Percentiles rank a stretch among this genome's conserved stretches.
phyloP scores from a whole-genome alignment of 2,329 filamentous ascomycete genomes.

The Claviceps cyperi region DNA sequence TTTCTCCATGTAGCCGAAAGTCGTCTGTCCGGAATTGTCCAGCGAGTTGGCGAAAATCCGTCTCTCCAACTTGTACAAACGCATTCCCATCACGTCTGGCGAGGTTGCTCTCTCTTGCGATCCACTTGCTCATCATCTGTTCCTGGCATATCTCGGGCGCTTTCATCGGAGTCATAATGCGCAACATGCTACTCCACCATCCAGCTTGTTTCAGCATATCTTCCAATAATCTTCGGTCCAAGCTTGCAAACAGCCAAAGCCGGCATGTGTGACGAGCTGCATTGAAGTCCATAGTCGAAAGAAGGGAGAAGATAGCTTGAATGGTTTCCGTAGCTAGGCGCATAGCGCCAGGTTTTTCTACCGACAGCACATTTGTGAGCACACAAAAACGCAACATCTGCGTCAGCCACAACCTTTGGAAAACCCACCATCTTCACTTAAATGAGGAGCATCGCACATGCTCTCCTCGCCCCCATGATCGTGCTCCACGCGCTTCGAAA shows the following conservation, averaged over 20 bases:
- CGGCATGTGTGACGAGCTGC: conserved; percentile 45
- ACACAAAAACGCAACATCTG: not conserved
- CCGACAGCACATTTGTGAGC: not conserved
- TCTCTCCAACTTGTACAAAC: conserved; percentile 19
- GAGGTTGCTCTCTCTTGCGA: conserved; percentile 25
- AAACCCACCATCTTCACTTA: not conserved
- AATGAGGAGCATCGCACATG: not conserved
- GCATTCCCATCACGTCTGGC: conserved; percentile 9
- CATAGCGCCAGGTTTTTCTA: conserved; percentile 12
- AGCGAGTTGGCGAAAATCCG: conserved; percentile 23
- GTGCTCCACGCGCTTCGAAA: conserved; percentile 6
- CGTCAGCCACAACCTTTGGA: not conserved
- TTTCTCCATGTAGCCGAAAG: conserved; percentile 12
- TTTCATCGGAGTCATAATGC: conserved; percentile 12
- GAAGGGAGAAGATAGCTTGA: conserved; percentile 19
- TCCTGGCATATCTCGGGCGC: conserved; percentile 11
- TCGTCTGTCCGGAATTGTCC: conserved; percentile 9
- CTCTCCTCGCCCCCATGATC: conserved; percentile 7
- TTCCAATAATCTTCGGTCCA: conserved; percentile 35
- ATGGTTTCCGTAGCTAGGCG: conserved; percentile 22
- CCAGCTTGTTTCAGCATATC: conserved; percentile 41
- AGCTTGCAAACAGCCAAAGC: conserved; percentile 42
- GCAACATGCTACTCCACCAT: conserved; percentile 29
- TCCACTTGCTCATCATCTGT: conserved; percentile 25
- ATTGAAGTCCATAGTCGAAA: conserved; percentile 35